These are phyloP conservation scores for Amorphotheca resinae DNA, from an alignment of 495 filamentous ascomycete genomes.

Conservation along the genomic window DNA sequence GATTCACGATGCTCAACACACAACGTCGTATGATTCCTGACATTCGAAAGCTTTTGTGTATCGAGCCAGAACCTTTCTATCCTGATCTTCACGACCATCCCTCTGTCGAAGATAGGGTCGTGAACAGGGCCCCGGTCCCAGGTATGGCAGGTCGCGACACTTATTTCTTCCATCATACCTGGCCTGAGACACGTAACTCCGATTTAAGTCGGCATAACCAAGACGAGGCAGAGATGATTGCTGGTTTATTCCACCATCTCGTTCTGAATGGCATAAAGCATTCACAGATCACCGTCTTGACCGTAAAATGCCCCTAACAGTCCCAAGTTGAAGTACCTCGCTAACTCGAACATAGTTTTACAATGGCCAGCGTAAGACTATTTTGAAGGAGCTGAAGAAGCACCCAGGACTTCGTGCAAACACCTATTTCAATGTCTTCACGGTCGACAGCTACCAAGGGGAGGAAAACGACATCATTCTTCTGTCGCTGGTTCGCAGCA, in stretches of 20 bases:
- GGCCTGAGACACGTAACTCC: constrained; percentile 51
- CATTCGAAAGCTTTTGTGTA: constrained; percentile 43
- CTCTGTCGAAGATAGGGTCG: constrained; percentile 35
- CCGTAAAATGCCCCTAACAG: constrained; percentile 20
- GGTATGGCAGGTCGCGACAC: constrained; percentile 66
- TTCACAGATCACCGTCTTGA: constrained; percentile 67
- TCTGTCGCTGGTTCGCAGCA: constrained; percentile 74
- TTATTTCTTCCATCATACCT: constrained; percentile 62
- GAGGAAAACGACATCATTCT: constrained; percentile 85
- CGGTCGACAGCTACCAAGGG: constrained; percentile 89
- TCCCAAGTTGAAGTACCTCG: background rate
- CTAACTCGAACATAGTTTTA: constrained; percentile 44
- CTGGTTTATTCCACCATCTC: constrained; percentile 60
- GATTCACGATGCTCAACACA: constrained; percentile 43
- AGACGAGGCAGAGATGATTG: constrained; percentile 67
- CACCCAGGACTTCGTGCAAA: constrained; percentile 35
- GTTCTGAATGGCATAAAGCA: constrained; percentile 47
- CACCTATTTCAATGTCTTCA: constrained; percentile 52
- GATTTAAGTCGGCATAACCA: constrained; percentile 61
- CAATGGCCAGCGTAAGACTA: constrained; percentile 63
- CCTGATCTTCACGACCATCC: constrained; percentile 55
- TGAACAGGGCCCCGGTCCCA: constrained; percentile 44
- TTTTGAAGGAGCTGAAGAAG: constrained; percentile 40
- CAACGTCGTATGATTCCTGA: constrained; percentile 69
- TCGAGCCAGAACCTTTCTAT: constrained; percentile 39